These are phyloP conservation scores for Jackrogersella multiformis DNA, from an alignment of 495 filamentous ascomycete species.

Conservation along the genomic window DNA sequence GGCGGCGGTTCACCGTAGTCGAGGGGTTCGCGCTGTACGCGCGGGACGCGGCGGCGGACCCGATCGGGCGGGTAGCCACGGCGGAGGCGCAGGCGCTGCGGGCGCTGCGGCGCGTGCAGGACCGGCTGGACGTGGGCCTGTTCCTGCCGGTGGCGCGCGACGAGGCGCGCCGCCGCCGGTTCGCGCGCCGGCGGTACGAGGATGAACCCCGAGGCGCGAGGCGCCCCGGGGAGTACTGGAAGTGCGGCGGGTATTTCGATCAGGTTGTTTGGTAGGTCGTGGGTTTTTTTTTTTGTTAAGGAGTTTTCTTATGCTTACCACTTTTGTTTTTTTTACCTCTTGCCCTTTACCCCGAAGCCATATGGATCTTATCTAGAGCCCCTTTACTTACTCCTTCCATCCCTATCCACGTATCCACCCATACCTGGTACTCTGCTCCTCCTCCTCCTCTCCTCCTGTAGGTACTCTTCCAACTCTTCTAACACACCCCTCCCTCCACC, in stretches of 20 bases:
- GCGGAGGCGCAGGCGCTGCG: neutral
- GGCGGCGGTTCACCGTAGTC: neutral
- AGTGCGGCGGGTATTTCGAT: conserved; percentile 14
- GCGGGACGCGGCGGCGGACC: neutral
- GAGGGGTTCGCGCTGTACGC: conserved; percentile 11
- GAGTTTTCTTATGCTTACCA: no score
- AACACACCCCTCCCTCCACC: no score
- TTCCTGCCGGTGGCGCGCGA: neutral
- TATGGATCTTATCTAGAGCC: no score
- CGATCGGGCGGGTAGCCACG: neutral
- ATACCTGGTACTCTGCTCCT: no score
- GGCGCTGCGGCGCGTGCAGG: neutral
- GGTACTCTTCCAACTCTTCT: neutral
- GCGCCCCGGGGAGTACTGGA: neutral
- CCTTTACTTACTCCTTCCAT: no score
- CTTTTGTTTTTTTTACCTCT: no score
- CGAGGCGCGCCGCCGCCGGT: neutral
- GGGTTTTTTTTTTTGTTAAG: no score
- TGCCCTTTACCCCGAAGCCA: no score
- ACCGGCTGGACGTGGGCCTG: conserved; percentile 4
- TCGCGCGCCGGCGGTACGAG: neutral
- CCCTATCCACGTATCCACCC: no score
- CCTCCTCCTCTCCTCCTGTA: no score
- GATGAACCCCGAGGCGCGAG: neutral
- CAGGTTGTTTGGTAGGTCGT: conserved; percentile 19